Evolutionary conservation across 2,329 filamentous ascomycete species (phyloP).

Genomic region (Aspergillus intermedius): DNA sequence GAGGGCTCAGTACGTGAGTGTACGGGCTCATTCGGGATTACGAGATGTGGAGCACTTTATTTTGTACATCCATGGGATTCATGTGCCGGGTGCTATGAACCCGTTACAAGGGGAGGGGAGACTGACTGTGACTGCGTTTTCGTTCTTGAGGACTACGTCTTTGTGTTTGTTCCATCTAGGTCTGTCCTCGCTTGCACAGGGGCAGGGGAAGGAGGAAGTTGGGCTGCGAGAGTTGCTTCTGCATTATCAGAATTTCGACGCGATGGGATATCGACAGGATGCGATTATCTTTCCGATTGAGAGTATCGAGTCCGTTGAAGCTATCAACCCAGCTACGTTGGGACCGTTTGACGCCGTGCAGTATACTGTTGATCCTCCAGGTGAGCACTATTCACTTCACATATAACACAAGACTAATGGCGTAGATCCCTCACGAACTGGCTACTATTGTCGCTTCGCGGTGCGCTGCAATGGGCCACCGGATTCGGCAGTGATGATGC

Average conservation of each 20-base stretch:
- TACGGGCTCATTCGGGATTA: neutral
- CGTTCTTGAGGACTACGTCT: neutral
- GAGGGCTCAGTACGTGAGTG: neutral
- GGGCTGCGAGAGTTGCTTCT: neutral
- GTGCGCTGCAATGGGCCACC: neutral
- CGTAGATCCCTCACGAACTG: neutral
- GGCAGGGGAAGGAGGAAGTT: neutral
- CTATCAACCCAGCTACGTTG: neutral
- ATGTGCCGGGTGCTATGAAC: neutral
- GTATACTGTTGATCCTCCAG: neutral
- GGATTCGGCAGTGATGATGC: neutral
- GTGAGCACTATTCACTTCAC: neutral
- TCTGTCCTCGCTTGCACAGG: neutral
- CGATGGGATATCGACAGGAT: neutral
- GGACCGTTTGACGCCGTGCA: neutral
- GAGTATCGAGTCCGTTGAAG: neutral
- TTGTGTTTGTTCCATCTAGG: neutral
- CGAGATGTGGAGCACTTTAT: neutral
- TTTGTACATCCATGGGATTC: neutral
- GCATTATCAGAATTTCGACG: neutral
- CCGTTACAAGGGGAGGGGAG: neutral
- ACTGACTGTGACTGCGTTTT: neutral
- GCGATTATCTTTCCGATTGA: neutral
- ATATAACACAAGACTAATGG: neutral
- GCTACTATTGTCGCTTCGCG: neutral